phyloP scores from a whole-genome alignment of 495 filamentous ascomycete species.

The Penicillium goetzii region DNA sequence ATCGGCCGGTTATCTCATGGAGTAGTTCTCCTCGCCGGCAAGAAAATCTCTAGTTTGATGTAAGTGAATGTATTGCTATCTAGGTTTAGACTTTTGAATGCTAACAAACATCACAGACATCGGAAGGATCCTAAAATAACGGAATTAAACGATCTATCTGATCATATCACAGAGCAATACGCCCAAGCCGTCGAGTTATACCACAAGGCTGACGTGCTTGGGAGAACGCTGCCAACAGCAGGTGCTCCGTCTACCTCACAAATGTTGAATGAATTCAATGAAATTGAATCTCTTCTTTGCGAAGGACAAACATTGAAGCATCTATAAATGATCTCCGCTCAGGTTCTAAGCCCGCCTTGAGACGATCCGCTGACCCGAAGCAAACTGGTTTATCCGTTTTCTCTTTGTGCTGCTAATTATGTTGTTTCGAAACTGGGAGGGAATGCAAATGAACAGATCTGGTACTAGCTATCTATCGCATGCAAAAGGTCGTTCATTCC shows the following conservation, averaged over 20 bases:
- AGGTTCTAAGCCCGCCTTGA: no score
- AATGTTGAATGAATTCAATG: background rate
- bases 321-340: no score
- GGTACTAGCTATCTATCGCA: no score
- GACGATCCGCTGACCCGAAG: no score
- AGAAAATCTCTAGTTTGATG: background rate
- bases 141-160: background rate
- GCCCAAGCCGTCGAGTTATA: background rate
- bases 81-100: no score
- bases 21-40: background rate
- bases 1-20: background rate
- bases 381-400: no score
- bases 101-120: background rate
- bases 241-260: background rate
- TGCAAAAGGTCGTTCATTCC: no score
- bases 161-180: background rate
- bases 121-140: background rate
- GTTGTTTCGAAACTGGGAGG: no score
- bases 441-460: no score
- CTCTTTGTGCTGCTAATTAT: no score
- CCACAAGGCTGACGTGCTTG: background rate
- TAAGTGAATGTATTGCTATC: background rate
- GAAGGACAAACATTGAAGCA: background rate
- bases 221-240: background rate
- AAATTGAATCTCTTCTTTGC: background rate